Evolutionary conservation across 768 basidiomycete genomes (phyloP), one percentile per base, ranked within the genome.

Genomic region (Pleurotus cornucopiae): DNA sequence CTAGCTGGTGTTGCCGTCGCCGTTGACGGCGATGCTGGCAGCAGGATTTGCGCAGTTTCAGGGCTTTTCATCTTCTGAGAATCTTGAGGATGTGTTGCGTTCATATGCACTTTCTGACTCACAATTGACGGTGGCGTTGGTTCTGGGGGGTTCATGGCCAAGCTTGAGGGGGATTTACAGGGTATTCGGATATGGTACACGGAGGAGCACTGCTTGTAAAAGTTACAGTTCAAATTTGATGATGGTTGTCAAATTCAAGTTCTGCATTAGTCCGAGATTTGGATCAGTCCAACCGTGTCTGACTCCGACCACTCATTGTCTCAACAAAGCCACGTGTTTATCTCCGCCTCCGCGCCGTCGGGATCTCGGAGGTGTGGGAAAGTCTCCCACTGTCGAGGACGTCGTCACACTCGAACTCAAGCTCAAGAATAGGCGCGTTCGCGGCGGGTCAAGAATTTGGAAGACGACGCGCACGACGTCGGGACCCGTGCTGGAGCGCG

Each of bases 31-130:
- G 41, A 39, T 41, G 34, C 21, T 37, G 30, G 49, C 16, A 9
- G 18, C 44, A 46, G 16, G 59, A 54, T 58, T 67, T 66, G 66
- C 54, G 55, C 40, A 51, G 44, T 51, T 46, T 59, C 30, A 34
- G 30, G 30, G 30, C 9, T 34, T 34, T 34, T 34, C 30, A 34
- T 34, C 60, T 66, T 58, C 60, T 62, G 62, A 60, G 51, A 65
- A 55, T 46, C 68, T 73, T 74, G 69, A 69, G 66, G 70, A 41
- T 61, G 54, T 62, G 61, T 60, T 63, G 66, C 23, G 54, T 55
- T 55, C 56, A 56, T 40, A 59, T 64, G 64, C 68, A 64, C 60
- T 65, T 67, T 66, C 64, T 58, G 66, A 75, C 74, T 74, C 67
- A 76, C 72, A 59, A 67, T 66, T 61, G 57, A 48, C 30, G 61